phyloP scores from a whole-genome alignment of 2,329 filamentous ascomycete genomes.

The Claviceps maximensis region DNA sequence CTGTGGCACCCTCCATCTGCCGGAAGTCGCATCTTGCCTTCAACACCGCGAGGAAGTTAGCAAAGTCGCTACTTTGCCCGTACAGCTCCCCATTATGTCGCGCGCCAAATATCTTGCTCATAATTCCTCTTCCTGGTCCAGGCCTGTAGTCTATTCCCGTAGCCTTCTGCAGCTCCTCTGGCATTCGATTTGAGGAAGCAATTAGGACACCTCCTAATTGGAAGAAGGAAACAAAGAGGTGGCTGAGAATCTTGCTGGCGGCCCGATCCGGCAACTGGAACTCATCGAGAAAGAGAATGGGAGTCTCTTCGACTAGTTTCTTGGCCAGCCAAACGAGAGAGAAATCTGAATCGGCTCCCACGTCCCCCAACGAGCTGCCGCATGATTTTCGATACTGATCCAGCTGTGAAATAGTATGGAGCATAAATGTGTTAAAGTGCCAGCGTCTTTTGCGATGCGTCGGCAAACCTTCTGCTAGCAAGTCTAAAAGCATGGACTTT shows the following conservation, averaged over 20 bases:
- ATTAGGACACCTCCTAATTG: conserved; percentile 70
- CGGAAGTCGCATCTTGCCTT: conserved; percentile 70
- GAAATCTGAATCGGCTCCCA: conserved; percentile 32
- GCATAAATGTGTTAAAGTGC: conserved; percentile 82
- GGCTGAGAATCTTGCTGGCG: conserved; percentile 65
- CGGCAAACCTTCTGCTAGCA: conserved; percentile 66
- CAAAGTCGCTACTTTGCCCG: conserved; percentile 57
- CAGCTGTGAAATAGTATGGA: conserved; percentile 59
- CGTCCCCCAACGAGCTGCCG: conserved; percentile 5
- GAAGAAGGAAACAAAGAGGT: conserved; percentile 68
- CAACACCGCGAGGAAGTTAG: conserved; percentile 60
- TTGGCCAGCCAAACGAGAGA: conserved; percentile 62
- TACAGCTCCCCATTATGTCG: conserved; percentile 35
- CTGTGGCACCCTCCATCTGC: conserved; percentile 65
- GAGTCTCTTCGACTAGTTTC: conserved; percentile 60
- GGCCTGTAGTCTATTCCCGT: conserved; percentile 55
- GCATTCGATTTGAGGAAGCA: conserved; percentile 72
- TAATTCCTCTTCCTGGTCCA: conserved; percentile 38
- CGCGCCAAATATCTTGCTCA: conserved; percentile 33
- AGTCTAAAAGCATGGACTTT: conserved; percentile 73
- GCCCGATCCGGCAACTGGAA: conserved; percentile 73
- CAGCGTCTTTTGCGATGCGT: conserved; percentile 60
- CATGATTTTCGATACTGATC: conserved; percentile 45
- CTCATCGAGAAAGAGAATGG: conserved; percentile 69
- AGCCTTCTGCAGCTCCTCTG: conserved; percentile 66